A percentile compares a stretch with the other conserved stretches of the same genome.
Conservation (phyloP, 441 rosid species). For the Brassica balearica region DNA sequence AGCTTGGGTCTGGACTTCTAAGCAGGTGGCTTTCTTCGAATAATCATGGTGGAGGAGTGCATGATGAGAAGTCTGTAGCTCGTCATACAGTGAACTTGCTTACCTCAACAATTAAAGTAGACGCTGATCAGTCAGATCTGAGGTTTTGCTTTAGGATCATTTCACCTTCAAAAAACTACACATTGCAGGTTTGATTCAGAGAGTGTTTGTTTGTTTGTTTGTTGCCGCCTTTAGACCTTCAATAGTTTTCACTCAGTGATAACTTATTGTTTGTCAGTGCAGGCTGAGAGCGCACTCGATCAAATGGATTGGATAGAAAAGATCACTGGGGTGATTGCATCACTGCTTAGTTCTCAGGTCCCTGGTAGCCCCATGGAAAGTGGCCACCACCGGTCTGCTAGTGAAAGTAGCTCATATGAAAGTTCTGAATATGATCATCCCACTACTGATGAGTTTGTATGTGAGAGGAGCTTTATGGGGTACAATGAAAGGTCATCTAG, state of each 20-base stretch:
- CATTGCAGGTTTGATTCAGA: constrained; percentile 80
- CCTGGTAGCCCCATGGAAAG: constrained; percentile 94
- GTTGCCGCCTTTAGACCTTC: constrained; percentile 23
- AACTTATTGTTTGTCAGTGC: constrained; percentile 78
- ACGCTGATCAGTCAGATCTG: constrained; percentile 96
- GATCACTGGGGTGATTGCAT: constrained; percentile 99
- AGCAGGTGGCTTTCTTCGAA: constrained; percentile 97
- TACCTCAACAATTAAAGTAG: constrained; percentile 96
- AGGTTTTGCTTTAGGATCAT: constrained; percentile 99
- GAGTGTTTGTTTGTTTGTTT: constrained; percentile 39
- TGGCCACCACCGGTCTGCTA: constrained; percentile 96
- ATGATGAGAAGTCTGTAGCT: constrained; percentile 98
- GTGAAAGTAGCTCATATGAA: constrained; percentile 99
- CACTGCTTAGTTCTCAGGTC: constrained; percentile 95
- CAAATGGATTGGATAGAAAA: constrained; percentile 99
- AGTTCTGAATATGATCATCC: constrained; percentile 95
- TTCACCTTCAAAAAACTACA: constrained; percentile 97
- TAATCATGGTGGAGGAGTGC: constrained; percentile 94
- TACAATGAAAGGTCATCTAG: constrained; percentile 77
- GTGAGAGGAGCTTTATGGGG: constrained; percentile 70
- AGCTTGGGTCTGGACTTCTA: constrained; percentile 95
- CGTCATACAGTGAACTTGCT: constrained; percentile 99
- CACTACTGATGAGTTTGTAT: constrained; percentile 73
- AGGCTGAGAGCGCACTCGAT: constrained; percentile 99
- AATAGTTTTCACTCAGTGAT: constrained; percentile 55